Percentiles rank a stretch among this genome's conserved stretches.
phyloP scores from a whole-genome alignment of 441 rosid genomes.

The Syzygium syzygioides region DNA sequence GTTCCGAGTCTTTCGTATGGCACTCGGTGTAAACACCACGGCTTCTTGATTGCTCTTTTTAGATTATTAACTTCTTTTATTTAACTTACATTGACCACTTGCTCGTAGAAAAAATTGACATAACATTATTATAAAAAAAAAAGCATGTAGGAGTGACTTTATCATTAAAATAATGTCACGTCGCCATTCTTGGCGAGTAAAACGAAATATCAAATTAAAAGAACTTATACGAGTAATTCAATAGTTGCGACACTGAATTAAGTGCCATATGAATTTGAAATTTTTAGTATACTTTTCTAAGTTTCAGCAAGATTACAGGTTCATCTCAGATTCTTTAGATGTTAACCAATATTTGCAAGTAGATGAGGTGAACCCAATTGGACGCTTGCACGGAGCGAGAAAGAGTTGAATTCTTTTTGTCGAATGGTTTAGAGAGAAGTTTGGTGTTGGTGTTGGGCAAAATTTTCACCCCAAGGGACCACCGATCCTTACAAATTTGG shows the following conservation, averaged over 20 bases:
- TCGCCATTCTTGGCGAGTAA: not conserved
- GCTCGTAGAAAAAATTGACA: fast-evolving
- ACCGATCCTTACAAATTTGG: not conserved
- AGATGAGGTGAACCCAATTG: not conserved
- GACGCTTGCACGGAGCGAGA: not conserved
- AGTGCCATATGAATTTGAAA: not conserved
- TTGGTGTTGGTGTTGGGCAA: not conserved
- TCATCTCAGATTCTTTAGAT: not conserved
- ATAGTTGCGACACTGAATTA: not conserved
- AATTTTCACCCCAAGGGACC: not conserved
- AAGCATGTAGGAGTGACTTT: not conserved
- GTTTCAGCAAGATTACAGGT: not conserved
- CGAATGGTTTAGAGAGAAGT: not conserved
- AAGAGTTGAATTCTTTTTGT: not conserved
- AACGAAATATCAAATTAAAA: not conserved
- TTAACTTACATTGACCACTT: not conserved
- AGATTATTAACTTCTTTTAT: not conserved
- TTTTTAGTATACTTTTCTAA: not conserved
- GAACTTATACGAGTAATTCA: not conserved
- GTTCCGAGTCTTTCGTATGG: not conserved
- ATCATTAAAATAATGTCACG: not conserved
- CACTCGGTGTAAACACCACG: not conserved
- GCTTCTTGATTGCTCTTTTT: not conserved
- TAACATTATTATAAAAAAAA: no score
- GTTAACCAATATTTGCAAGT: not conserved